phyloP scores from a whole-genome alignment of 2,329 filamentous ascomycete species.

The Ceratocystis variospora region DNA sequence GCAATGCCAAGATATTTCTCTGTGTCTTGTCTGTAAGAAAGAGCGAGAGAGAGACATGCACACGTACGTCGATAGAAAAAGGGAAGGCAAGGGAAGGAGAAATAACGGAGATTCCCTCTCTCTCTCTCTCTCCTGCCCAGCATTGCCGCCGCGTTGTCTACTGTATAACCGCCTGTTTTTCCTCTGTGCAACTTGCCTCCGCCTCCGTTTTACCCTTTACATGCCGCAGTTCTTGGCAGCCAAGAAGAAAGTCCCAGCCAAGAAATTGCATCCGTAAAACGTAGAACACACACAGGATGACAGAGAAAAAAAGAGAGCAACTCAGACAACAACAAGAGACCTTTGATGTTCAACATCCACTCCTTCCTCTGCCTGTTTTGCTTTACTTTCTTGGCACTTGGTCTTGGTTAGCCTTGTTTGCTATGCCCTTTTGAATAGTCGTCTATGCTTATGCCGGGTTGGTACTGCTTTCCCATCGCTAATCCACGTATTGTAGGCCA shows the following conservation, averaged over 20 bases:
- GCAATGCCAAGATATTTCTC: background rate
- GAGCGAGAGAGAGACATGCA: too few species aligned
- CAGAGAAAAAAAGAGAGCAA: background rate
- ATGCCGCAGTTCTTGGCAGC: conserved; percentile 3
- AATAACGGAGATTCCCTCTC: background rate
- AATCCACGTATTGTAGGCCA: background rate
- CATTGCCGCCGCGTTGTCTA: background rate
- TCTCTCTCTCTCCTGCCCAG: background rate
- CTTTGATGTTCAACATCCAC: background rate
- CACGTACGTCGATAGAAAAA: background rate
- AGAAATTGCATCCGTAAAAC: background rate
- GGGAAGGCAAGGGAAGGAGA: background rate
- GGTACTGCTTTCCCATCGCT: background rate
- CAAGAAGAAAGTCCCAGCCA: background rate
- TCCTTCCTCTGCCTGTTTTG: background rate
- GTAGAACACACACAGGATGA: background rate
- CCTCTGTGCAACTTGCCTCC: conserved; percentile 3
- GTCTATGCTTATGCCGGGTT: background rate
- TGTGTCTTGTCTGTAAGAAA: background rate
- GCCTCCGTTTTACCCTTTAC: background rate
- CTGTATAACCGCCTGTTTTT: conserved; percentile 2
- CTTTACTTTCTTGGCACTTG: background rate
- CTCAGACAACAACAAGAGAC: background rate
- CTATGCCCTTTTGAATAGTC: background rate
- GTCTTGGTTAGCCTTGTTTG: background rate